These are phyloP conservation scores for Clonostachys rosea DNA, from an alignment of 2,329 filamentous ascomycete species.

Conservation along the genomic window DNA sequence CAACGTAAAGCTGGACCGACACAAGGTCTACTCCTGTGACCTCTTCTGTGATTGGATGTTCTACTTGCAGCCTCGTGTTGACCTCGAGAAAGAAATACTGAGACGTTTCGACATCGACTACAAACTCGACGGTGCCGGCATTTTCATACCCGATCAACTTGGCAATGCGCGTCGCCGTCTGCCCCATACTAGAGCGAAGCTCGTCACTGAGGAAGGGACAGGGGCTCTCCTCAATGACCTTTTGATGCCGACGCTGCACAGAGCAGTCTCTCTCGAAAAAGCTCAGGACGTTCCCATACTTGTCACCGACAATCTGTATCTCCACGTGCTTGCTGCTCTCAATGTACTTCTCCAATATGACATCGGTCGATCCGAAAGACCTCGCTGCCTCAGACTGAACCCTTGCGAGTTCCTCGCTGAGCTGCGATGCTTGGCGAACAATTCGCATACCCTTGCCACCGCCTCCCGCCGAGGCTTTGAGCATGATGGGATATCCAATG, in stretches of 20 bases:
- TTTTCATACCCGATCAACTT: constrained; percentile 96
- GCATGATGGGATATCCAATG: constrained; percentile 99
- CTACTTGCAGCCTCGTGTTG: constrained; percentile 98
- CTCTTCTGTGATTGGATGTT: constrained; percentile 99
- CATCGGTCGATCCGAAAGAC: constrained; percentile 97
- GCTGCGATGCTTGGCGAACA: constrained; percentile 10
- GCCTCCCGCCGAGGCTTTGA: constrained; percentile 98
- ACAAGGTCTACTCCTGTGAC: constrained; percentile 96
- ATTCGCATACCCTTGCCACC: constrained; percentile 95
- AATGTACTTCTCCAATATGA: constrained; percentile 96
- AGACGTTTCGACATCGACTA: constrained; percentile 96
- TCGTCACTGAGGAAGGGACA: constrained; percentile 88
- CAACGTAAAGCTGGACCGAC: constrained; percentile 95
- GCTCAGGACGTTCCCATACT: constrained; percentile 99
- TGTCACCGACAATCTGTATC: constrained; percentile 93
- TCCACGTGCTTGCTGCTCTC: constrained; percentile 95
- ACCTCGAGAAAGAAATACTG: constrained; percentile 99
- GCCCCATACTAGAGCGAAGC: constrained; percentile 95
- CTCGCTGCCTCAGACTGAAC: constrained; percentile 86
- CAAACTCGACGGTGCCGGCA: constrained; percentile 96
- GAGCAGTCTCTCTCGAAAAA: constrained; percentile 98
- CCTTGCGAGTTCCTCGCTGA: constrained; percentile 42
- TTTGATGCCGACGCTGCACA: constrained; percentile 96
- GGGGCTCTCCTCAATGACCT: constrained; percentile 98
- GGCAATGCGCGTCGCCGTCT: constrained; percentile 89